A percentile compares a stretch with the other conserved stretches of the same genome.
Evolutionary conservation across 179 eudicot genomes (phyloP).

Genomic region (Pouteria campechiana): DNA sequence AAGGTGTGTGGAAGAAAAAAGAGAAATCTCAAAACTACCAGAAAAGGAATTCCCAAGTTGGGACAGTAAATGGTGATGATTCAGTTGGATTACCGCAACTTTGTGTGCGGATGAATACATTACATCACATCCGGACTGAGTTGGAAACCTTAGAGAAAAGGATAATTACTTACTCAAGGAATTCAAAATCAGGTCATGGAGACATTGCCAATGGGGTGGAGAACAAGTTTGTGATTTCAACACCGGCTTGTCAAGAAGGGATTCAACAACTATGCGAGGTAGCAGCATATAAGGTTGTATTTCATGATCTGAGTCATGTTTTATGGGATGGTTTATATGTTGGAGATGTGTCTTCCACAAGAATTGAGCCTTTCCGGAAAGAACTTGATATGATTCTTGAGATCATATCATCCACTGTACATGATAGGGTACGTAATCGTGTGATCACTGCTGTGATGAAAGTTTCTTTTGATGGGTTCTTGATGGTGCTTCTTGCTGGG

Average conservation of each 20-base stretch:
- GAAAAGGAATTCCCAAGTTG: constrained; percentile 61
- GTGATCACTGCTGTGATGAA: constrained; percentile 77
- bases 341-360: constrained; percentile 74
- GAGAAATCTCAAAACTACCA: constrained; percentile 53
- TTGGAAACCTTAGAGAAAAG: constrained; percentile 76
- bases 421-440: constrained; percentile 75
- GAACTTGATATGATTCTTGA: constrained; percentile 65
- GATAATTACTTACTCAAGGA: constrained; percentile 76
- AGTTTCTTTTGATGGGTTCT: constrained; percentile 88
- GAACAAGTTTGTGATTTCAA: constrained; percentile 69
- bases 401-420: constrained; percentile 52
- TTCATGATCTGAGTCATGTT: constrained; percentile 64
- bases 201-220: constrained; percentile 53
- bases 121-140: constrained; percentile 59
- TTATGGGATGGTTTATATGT: constrained; percentile 82
- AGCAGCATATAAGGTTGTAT: constrained; percentile 62
- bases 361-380: constrained; percentile 71
- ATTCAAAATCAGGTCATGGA: constrained; percentile 71
- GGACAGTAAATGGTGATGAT: constrained; percentile 48
- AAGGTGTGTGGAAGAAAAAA: constrained; percentile 76
- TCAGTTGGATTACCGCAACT: constrained; percentile 56
- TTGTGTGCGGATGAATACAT: constrained; percentile 76
- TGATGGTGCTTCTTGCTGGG: constrained; percentile 87
- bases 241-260: constrained; percentile 65
- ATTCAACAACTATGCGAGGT: constrained; percentile 77